Base-by-base conservation (phyloP, 2,329 filamentous ascomycete species). In the Fusarium sp. region DNA sequence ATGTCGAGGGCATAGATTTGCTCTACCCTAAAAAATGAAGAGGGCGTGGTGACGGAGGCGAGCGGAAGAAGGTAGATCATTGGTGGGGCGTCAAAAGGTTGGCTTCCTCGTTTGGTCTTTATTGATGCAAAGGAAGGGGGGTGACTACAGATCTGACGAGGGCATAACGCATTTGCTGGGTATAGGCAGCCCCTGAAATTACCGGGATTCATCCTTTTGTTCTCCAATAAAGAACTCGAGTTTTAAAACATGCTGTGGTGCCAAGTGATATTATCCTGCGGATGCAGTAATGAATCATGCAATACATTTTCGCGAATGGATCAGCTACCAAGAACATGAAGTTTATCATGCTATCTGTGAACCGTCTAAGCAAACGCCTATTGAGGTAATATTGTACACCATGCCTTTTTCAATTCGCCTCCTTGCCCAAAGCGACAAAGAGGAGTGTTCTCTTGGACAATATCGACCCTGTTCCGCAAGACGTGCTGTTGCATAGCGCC, bases 1-100 rank as follows among this genome's bases (percentile, higher is more conserved):
- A 96, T 97, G 92, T 95, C 92, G 80, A 88, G 92, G 81, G 91
- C 90, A 82, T 93, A 92, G 79, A 72, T 60, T 25, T 46, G 64
- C 67, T 65, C 61, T 67, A 53, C 49, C 52, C 59, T 65, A 61
- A 70, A 70, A 66, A 67, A 59, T 66, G 61, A 61, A 67, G 61
- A 61, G 60, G 63, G 8, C 59, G 67, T 63, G 57, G 58, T 64
- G 67, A 67, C 51, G 63, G 63, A 68, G 61, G 62, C 52, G 60
- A 68, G 65, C 63, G 70, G 67, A 71, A 70, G 69, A 72, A 70
- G 72, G 76, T 77, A 77, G 76, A 78, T 77, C 75, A 78, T 75
- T 69, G 74, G 75, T 76, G 76, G 72, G 77, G 77, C 77, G 77
- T 79, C 77, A 76, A 75, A 74, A 70, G 77, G 77, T 71, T 77